Base-by-base conservation (phyloP, 768 basidiomycete species). In the Lentinula aciculospora region DNA sequence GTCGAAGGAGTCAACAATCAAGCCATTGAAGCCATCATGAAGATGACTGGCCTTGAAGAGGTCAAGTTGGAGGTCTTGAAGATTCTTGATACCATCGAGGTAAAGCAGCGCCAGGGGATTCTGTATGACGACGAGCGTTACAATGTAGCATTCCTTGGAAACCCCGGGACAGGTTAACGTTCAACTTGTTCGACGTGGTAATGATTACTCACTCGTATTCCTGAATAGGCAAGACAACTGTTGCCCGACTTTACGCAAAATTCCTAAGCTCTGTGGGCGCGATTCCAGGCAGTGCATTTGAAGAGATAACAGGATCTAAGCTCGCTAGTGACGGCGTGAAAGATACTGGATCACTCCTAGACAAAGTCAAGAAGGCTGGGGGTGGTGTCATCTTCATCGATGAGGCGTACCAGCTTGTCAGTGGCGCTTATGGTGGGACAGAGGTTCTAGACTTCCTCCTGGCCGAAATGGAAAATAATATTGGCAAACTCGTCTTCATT, bases 381-480 rank as follows among this genome's bases (percentile, higher is more conserved):
- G 86, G 87, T 48, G 88, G 87, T 0, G 72, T 79, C 0, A 76
- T 89, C 36, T 88, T 89, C 65, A 72, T 88, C 28, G 87, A 89
- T 62, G 87, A 89, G 63, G 85, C 87, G 1, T 89, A 89, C 59
- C 87, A 86, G 57, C 76, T 89, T 1, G 77, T 79, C 0, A 74
- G 67, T 47, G 70, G 74, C 29, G 46, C 27, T 28, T 69, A 81
- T 61, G 69, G 74, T 37, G 87, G 87, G 13, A 62, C 69, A 10
- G 79, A 83, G 59, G 85, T 88, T 3, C 75, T 89, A 4, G 86
- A 89, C 60, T 88, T 81, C 63, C 74, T 89, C 0, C 75, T 89
- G 1, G 85, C 87, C 0, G 86, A 89, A 66, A 88, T 89, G 83
- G 86, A 88, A 63, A 88, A 88, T 64, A 75, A 78, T 32, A 74